phyloP scores from a whole-genome alignment of 2,329 filamentous ascomycete genomes.

The Aspergillus eucalypticola region DNA sequence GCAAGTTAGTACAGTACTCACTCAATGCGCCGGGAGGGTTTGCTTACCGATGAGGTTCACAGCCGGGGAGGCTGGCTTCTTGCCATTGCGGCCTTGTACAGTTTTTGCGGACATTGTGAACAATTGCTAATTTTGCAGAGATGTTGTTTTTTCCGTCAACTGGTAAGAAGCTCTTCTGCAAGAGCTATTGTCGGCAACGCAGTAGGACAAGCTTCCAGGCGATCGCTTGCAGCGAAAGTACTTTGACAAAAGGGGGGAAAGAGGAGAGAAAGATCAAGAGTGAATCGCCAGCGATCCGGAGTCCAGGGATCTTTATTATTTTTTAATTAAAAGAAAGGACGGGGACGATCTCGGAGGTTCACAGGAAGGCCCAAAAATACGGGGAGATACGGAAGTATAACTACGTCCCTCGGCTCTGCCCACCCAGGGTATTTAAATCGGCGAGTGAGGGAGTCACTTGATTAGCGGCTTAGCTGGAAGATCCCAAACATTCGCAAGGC shows the following conservation, averaged over 20 bases:
- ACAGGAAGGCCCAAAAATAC: constrained; percentile 23
- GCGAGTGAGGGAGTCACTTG: constrained; percentile 8
- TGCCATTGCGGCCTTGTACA: constrained; percentile 60
- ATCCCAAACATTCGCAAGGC: constrained; percentile 12
- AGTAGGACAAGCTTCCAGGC: background rate
- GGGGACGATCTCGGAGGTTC: constrained; percentile 28
- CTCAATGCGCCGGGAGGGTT: constrained; percentile 7
- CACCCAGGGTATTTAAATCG: constrained; percentile 18
- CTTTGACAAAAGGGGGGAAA: background rate
- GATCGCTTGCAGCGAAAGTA: constrained; percentile 7
- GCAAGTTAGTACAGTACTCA: constrained; percentile 21
- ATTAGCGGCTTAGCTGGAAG: constrained; percentile 7
- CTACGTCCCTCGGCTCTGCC: constrained; percentile 23
- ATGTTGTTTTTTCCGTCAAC: constrained; percentile 2
- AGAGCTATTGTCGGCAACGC: constrained; percentile 1
- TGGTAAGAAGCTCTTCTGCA: constrained; percentile 2
- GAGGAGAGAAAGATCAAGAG: constrained; percentile 9
- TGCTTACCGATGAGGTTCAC: constrained; percentile 84
- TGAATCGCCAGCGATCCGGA: constrained; percentile 10
- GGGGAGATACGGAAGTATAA: constrained; percentile 40
- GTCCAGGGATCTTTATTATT: background rate
- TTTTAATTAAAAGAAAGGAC: constrained; percentile 17
- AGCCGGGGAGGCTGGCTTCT: constrained; percentile 79
- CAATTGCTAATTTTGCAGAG: background rate
- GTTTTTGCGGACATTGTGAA: constrained; percentile 61